A percentile compares a stretch with the other conserved stretches of the same genome.
Evolutionary conservation across 2,329 filamentous ascomycete genomes (phyloP).

Genomic region (Cyphellophora attinorum): DNA sequence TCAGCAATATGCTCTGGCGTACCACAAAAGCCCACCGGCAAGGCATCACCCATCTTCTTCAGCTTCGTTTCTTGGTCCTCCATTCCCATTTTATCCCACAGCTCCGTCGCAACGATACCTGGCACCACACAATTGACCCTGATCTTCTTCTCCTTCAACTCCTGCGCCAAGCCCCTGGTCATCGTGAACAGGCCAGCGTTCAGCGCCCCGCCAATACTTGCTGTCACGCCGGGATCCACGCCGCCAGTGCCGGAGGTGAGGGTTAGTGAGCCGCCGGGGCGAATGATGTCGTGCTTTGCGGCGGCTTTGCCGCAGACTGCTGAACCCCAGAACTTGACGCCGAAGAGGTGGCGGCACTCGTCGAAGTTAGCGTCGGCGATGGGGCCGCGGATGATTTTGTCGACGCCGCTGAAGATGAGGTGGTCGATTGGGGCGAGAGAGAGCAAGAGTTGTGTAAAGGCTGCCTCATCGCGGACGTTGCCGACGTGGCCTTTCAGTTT

Average conservation of each 20-base stretch:
- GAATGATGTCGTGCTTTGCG: conserved; percentile 9
- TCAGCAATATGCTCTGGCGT: conserved; percentile 34
- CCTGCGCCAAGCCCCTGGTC: conserved; percentile 48
- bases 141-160: conserved; percentile 45
- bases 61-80: conserved; percentile 17
- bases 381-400: conserved; percentile 20
- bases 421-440: conserved; percentile 37
- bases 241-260: conserved; percentile 46
- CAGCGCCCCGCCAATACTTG: conserved; percentile 38
- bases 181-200: conserved; percentile 44
- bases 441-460: conserved; percentile 6
- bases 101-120: conserved; percentile 41
- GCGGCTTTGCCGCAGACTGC: conserved; percentile 10
- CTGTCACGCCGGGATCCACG: conserved; percentile 42
- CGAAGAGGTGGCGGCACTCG: conserved; percentile 11
- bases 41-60: conserved; percentile 7
- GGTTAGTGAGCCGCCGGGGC: conserved; percentile 28
- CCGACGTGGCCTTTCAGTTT: conserved; percentile 10
- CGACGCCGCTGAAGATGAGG: conserved; percentile 48
- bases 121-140: conserved; percentile 54
- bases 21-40: conserved; percentile 25
- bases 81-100: conserved; percentile 24
- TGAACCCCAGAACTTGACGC: conserved; percentile 15
- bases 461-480: conserved; percentile 11
- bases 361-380: conserved; percentile 10